Base-by-base conservation (phyloP, 2,329 filamentous ascomycete genomes). In the Ophiostoma perfectum region DNA sequence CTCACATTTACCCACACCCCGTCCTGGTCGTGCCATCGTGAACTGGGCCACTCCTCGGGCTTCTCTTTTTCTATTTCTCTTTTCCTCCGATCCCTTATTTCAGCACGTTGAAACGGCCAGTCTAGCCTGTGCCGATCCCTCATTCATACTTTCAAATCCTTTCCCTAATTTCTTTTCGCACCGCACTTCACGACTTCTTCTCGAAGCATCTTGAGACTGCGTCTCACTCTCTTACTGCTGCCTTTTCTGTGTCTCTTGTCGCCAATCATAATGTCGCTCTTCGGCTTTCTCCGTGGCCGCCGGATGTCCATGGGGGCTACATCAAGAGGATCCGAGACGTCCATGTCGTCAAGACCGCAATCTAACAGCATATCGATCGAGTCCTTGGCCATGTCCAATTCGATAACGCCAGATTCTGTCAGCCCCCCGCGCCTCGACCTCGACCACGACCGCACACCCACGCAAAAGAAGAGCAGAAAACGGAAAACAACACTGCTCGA, bases 81-180 rank as follows among this genome's bases (percentile, higher is more conserved):
- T 63, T 63, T 62, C 4, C 58, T 14, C 58, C 18, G 58, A 41
- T 62, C 38, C 58, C 58, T 62, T 36, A 63, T 41, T 62, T 62
- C 58, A 62, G 11, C 60, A 63, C 60, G 60, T 63, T 60, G 27
- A 60, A 60, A 38, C 55, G 55, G 27, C 55, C 55, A 60, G 11
- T 60, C 60, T 42, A 39, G 27, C 11, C 52, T 39, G 38, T n/a
- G 60, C 14, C 60, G 60, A 63, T 63, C 60, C 38, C 60, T 41
- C 60, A 63, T 63, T 63, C n/a, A 60, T 9, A 36, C 52, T 60
- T 38, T 18, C 52, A 60, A 39, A 14, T 18, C 55, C 38, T 36
- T 39, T 60, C 55, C 11, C 3, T 60, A 60, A 36, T 38, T 38
- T 60, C 27, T 60, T 41, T n/a, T 62, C 58, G 27, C 27, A 62